Base-by-base conservation (phyloP, 768 basidiomycete genomes). In the Trametes cinnabarina region DNA sequence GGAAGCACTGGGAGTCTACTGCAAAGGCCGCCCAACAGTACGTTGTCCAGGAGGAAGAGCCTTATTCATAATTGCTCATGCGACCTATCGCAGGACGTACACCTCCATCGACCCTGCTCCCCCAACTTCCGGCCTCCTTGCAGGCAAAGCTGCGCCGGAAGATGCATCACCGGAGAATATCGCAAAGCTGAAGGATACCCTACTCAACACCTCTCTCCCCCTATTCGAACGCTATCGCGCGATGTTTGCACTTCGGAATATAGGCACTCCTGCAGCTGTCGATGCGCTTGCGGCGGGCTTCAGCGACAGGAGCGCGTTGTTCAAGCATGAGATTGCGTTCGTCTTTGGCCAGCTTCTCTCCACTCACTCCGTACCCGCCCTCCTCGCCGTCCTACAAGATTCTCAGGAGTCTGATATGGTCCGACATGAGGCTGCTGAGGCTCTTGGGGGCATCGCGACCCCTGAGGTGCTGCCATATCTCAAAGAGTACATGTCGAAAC, bases 311-410 rank as follows among this genome's bases (percentile, higher is more conserved):
- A 92, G 89, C 62, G 92, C 89, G 2, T 77, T 99, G 22, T 98
- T 99, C 86, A 93, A 94, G 93, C 97, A 99, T 72, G 97, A 99
- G 72, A 93, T 99, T 46, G 97, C 97, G 1, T 99, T 98, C 72
- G 89, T 99, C 43, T 98, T 98, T 67, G 97, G 97, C 12, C 97
- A 99, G 75, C 81, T 99, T 41, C 83, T 92, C 49, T 94, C 92
- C 1, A 79, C 88, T 5, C 86, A 94, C 69, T 89, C 94, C 0
- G 90, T 98, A 20, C 94, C 95, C 10, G 81, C 90, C 0, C 78
- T 99, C 30, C 70, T 98, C 34, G 73, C 81, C 37, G 91, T 96
- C 26, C 78, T 99, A n/a, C 77, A 83, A 62, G 76, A 94, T 63
- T 54, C 70, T 2, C 68, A 74, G 1, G 97, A 98, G 72, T 87